Evolutionary conservation across 2,329 filamentous ascomycete species (phyloP).

Genomic region (Fusarium citri): DNA sequence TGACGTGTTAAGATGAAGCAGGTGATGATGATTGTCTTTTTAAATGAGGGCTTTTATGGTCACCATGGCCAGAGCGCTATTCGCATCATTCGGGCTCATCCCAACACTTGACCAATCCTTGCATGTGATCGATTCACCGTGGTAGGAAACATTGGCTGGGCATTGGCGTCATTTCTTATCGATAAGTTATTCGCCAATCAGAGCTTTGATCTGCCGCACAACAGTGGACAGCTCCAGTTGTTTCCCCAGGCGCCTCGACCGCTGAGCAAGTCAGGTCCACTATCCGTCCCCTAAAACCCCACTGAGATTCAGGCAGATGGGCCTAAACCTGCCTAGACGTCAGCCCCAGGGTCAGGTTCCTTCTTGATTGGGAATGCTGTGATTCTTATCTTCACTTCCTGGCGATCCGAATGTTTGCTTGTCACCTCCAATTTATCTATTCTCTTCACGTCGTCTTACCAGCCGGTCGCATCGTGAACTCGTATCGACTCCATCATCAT

Average conservation of each 20-base stretch:
- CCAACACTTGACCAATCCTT: slow-evolving; percentile 38
- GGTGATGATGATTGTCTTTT: slow-evolving; percentile 16
- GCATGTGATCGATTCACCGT: slow-evolving; percentile 44
- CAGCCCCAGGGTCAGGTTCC: slow-evolving; percentile 35
- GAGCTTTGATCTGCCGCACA: background rate
- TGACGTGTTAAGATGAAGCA: slow-evolving; percentile 17
- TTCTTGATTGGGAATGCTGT: slow-evolving; percentile 39
- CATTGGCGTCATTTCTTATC: slow-evolving; percentile 46
- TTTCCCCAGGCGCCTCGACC: slow-evolving; percentile 32
- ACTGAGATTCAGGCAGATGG: slow-evolving; percentile 32
- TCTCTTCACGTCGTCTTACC: slow-evolving; percentile 1
- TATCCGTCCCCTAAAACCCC: slow-evolving; percentile 21
- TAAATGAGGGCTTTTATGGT: slow-evolving; percentile 21
- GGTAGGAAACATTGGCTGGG: slow-evolving; percentile 24
- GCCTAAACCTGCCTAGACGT: slow-evolving; percentile 37
- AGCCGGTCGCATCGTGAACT: background rate
- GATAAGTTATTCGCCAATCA: slow-evolving; percentile 36
- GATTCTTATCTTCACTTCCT: slow-evolving; percentile 36
- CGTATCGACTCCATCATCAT: slow-evolving; percentile 6
- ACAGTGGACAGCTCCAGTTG: slow-evolving; percentile 15
- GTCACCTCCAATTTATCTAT: slow-evolving; percentile 9
- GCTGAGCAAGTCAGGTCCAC: slow-evolving; percentile 22
- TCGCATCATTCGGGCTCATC: slow-evolving; percentile 38
- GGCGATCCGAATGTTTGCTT: slow-evolving; percentile 32
- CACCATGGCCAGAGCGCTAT: slow-evolving; percentile 15